phyloP scores from a whole-genome alignment of 2,329 filamentous ascomycete genomes.

The Nemania sp. region DNA sequence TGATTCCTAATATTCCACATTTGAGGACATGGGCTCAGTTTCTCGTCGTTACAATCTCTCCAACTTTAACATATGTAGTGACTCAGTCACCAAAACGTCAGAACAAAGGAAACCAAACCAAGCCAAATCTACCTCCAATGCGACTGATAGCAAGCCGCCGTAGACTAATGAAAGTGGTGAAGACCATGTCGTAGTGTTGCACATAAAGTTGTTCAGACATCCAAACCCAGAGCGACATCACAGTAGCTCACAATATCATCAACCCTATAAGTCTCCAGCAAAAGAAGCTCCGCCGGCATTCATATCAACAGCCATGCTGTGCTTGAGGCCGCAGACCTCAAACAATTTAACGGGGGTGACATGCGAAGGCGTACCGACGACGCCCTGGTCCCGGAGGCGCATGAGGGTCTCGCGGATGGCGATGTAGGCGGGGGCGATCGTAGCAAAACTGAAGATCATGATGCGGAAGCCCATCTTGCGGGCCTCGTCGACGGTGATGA shows the following conservation, averaged over 20 bases:
- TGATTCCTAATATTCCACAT: no score
- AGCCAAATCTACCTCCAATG: slow-evolving; percentile 7
- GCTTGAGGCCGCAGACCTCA: slow-evolving; percentile 38
- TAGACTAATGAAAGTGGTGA: no score
- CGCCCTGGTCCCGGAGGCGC: slow-evolving; percentile 42
- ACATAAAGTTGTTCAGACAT: no score
- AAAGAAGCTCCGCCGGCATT: slow-evolving; percentile 38
- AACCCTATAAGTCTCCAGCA: slow-evolving; percentile 28
- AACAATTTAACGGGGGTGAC: slow-evolving; percentile 38
- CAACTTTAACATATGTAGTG: neutral
- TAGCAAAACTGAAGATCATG: slow-evolving; percentile 59
- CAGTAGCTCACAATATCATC: neutral
- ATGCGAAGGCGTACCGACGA: slow-evolving; percentile 37
- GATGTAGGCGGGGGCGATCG: slow-evolving; percentile 51
- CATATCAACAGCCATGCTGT: slow-evolving; percentile 39
- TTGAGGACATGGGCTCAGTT: no score
- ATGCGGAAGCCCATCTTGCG: slow-evolving; percentile 60
- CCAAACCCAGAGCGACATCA: neutral
- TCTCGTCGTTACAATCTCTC: no score
- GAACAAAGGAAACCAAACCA: neutral
- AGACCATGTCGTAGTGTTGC: no score
- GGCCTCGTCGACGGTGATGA: slow-evolving; percentile 56
- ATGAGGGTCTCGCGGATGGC: slow-evolving; percentile 46
- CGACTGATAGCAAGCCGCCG: neutral
- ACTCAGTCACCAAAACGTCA: no score